Evolutionary conservation across 441 rosid species (phyloP).

Genomic region (Iberis amara): DNA sequence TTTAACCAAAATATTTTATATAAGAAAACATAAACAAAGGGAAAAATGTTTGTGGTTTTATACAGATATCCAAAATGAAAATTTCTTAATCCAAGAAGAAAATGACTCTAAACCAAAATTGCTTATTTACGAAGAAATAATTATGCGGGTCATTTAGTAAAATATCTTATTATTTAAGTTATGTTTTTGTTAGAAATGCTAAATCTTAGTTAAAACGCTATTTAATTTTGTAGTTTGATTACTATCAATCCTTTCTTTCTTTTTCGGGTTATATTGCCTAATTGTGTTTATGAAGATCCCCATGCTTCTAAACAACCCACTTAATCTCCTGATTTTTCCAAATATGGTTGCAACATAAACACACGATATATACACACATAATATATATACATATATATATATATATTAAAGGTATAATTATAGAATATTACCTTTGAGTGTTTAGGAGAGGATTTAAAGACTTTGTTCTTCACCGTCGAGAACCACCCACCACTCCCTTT

Average conservation of each 20-base stretch:
- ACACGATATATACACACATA: too few relatives aligned
- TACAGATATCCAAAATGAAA: too few relatives aligned
- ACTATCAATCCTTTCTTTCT: background rate
- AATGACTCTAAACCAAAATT: conserved; percentile 23
- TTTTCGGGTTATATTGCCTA: too few relatives aligned
- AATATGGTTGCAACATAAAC: conserved; percentile 4
- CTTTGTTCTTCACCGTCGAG: conserved; percentile 85
- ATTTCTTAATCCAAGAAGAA: conserved; percentile 24
- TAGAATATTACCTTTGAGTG: conserved; percentile 50
- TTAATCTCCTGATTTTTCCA: background rate
- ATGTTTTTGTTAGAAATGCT: conserved; percentile 4
- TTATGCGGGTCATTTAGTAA: conserved; percentile 5
- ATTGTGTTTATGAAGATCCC: background rate
- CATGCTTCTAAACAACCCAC: background rate
- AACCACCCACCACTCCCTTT: conserved; percentile 78
- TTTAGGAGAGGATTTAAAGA: conserved; percentile 70
- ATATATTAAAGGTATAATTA: background rate
- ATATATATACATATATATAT: too few relatives aligned
- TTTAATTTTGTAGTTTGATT: background rate
- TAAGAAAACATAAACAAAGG: too few relatives aligned
- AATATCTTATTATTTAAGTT: conserved; percentile 3
- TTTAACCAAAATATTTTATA: too few relatives aligned
- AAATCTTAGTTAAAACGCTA: conserved; percentile 3
- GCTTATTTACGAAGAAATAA: conserved; percentile 15
- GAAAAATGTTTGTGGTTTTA: too few relatives aligned